Percentiles rank a stretch among this genome's conserved stretches.
These are phyloP conservation scores for Platanthera zijinensis DNA, from an alignment of 106 monocot species.

Conservation along the genomic window DNA sequence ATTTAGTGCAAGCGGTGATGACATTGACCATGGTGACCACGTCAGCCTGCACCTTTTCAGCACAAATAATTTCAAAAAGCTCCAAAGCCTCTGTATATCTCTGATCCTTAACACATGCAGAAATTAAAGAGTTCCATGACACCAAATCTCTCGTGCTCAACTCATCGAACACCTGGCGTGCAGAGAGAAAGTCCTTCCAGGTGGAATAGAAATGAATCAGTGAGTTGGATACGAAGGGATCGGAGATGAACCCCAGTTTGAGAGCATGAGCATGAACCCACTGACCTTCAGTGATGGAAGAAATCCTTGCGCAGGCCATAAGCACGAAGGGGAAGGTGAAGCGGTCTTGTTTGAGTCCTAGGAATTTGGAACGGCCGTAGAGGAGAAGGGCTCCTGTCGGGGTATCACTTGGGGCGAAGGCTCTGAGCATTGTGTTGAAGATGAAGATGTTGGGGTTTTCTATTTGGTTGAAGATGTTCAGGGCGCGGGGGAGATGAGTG, in stretches of 20 bases:
- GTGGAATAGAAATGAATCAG: constrained; percentile 28
- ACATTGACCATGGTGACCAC: constrained; percentile 44
- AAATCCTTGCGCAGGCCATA: constrained; percentile 30
- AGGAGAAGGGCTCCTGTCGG: constrained; percentile 28
- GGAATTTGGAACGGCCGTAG: constrained; percentile 15
- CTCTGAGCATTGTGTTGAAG: constrained; percentile 31
- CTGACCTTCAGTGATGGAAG: constrained; percentile 12
- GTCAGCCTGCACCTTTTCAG: constrained; percentile 20
- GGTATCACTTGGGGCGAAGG: constrained; percentile 11
- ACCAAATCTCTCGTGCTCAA: constrained; percentile 35
- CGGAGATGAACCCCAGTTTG: constrained; percentile 22
- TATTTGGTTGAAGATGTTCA: constrained; percentile 20
- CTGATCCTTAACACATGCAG: constrained; percentile 21
- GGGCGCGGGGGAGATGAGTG: constrained; percentile 13
- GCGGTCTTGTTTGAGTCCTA: constrained; percentile 18
- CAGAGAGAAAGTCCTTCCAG: constrained; percentile 10
- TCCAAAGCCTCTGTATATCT: constrained; percentile 22
- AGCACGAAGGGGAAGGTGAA: constrained; percentile 40
- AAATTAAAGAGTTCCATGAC: constrained; percentile 43
- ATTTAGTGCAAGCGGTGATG: constrained; percentile 29
- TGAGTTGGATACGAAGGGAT: constrained; percentile 28
- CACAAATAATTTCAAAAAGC: constrained; percentile 22
- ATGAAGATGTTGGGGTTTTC: constrained; percentile 19
- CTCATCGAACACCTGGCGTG: constrained; percentile 34
- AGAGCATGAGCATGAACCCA: constrained; percentile 23